Base-by-base conservation (phyloP, 768 basidiomycete genomes). In the Rubroboletus pulcherrimus region DNA sequence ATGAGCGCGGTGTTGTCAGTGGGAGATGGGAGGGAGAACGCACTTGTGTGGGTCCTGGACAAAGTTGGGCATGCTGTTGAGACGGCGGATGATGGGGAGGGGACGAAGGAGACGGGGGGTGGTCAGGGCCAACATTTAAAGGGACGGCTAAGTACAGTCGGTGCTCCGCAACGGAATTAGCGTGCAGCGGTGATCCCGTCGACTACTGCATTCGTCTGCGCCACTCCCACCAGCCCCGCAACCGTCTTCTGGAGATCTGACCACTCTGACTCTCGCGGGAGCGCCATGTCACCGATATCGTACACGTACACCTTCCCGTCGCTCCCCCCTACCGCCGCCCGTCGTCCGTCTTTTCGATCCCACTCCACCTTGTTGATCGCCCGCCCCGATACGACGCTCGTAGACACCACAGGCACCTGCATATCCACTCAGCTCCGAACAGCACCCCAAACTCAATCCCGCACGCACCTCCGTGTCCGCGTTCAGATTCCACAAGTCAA, bases 401-500 rank as follows among this genome's bases (percentile, higher is more conserved):
- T 93, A 10, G 93, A 91, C n/a, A 94, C 87, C 11, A 86, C 81
- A 11, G 97, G 94, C 0, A 98, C 93, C 96, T 98, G 62, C 24
- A 45, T 8, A 33, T 43, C 55, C 40, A 4, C 39, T 54, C 50
- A 46, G 57, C 50, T 7, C 41, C 54, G 51, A 38, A 15, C 49
- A 34, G 15, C 49, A 46, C 53, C 30, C 3, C 39, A 26, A 26
- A n/a, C n/a, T 24, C 10, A 10, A 24, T 34, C 11, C 51, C 6
- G 1, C 37, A 76, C 86, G 55, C 67, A 94, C 96, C 84, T 99
- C 97, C 5, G 91, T 93, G 62, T 98, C 96, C n/a, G 79, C 75
- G 70, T 98, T 99, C 68, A 99, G 71, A 71, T 99, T 98, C 97
- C 97, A 99, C 38, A 99, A 67, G 66, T 98, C 93, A 71, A 99